Evolutionary conservation across 2,329 filamentous ascomycete genomes (phyloP), one percentile per base, ranked within the genome.

Genomic region (Xylaria sp.): DNA sequence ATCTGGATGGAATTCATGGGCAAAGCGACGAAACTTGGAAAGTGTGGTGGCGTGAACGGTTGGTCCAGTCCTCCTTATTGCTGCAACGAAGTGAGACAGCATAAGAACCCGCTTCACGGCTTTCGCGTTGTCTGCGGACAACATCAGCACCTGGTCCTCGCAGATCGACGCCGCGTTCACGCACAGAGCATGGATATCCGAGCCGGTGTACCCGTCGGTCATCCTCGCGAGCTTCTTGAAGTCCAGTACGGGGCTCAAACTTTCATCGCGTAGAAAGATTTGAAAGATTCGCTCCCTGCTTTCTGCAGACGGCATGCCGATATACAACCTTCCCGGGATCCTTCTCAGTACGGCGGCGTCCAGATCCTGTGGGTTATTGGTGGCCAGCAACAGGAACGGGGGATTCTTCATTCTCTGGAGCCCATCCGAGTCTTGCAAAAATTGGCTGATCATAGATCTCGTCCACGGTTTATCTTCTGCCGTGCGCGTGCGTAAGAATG

Each of bases 401-500:
- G 27, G 3, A 6, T 27, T 39, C 10, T 39, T 29, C 2, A 13
- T 7, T 17, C 20, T 42, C n/a, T 15, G 17, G 2, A 38, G 13
- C 6, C 56, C 56, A n/a, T 59, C 56, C 31, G 13, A 39, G 2
- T 59, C 56, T 3, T 22, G 25, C n/a, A 59, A 22, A 15, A 66
- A 60, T 25, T 66, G 33, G 27, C 39, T 65, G 10, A 60, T 15
- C 55, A 49, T 55, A 9, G n/a, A 20, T 38, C 38, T 55, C 33
- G 11, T 39, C 66, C 42, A 27, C 17, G 42, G 42, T 7, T 44
- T 44, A n/a, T 44, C 42, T 9, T 44, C 42, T 20, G 42, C 42
- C 2, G 42, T 44, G 10, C 42, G 13, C 29, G 39, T 29, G 15
- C 47, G 36, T 36, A 73, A 54, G 33, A 73, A 54, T 1, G 62